These are phyloP conservation scores for Ganoderma leucocontextum DNA, from an alignment of 1,284 basidiomycete species.

Conservation along the genomic window DNA sequence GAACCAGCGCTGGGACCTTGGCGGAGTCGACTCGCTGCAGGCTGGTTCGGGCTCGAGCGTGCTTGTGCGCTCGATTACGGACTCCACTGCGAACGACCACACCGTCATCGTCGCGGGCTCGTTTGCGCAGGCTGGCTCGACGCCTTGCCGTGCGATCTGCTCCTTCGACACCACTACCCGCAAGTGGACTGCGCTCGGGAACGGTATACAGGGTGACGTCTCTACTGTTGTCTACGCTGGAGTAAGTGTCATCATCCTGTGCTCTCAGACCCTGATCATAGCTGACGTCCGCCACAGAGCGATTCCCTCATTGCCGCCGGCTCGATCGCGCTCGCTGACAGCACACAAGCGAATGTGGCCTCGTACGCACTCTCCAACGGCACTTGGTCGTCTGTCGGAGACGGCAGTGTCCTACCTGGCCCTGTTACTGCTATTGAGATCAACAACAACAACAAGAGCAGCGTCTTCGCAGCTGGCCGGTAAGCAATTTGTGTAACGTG, in stretches of 20 bases:
- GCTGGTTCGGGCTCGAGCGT: constrained; percentile 62
- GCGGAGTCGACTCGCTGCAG: constrained; percentile 66
- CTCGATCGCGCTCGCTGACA: constrained; percentile 66
- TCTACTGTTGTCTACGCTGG: constrained; percentile 83
- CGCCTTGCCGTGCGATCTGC: constrained; percentile 85
- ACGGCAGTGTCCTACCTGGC: constrained; percentile 76
- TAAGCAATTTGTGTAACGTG: constrained; percentile 44
- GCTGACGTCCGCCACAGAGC: constrained; percentile 47
- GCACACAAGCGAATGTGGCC: constrained; percentile 53
- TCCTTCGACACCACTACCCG: constrained; percentile 71
- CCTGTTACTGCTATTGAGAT: constrained; percentile 91
- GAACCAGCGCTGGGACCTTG: constrained; percentile 64
- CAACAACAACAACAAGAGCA: constrained; percentile 82
- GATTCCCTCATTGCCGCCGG: constrained; percentile 78
- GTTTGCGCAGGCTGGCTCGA: constrained; percentile 82
- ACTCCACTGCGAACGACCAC: constrained; percentile 67
- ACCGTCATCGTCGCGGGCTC: constrained; percentile 86
- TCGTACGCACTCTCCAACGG: constrained; percentile 81
- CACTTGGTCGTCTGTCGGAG: constrained; percentile 82
- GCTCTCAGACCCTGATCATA: neutral
- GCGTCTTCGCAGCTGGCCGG: constrained; percentile 91
- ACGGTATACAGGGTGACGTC: constrained; percentile 85
- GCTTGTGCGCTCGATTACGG: constrained; percentile 79
- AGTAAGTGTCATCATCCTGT: constrained; percentile 53
- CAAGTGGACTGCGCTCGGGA: constrained; percentile 87